A percentile compares a stretch with the other conserved stretches of the same genome.
These are phyloP conservation scores for Pyrenochaeta sp. DNA, from an alignment of 2,329 filamentous ascomycete genomes.

Conservation along the genomic window DNA sequence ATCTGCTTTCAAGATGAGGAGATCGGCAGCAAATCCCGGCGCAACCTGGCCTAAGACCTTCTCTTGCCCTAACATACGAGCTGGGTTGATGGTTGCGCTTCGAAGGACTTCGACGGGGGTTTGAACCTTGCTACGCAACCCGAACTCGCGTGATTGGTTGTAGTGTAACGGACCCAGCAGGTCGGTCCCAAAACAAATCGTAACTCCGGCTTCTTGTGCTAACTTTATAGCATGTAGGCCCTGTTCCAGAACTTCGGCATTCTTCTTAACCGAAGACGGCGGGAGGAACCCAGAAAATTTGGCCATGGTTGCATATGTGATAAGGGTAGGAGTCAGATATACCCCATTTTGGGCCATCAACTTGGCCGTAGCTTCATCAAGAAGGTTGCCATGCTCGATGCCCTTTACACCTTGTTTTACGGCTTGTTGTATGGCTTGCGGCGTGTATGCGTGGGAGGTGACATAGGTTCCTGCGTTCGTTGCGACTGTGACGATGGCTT, in stretches of 20 bases:
- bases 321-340: conserved; percentile 12
- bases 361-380: conserved; percentile 64
- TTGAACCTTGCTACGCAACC: conserved; percentile 2
- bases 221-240: conserved; percentile 42
- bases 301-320: conserved; percentile 7
- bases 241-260: no score
- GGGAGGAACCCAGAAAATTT: no score
- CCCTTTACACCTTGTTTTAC: conserved; percentile 63
- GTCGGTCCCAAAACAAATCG: conserved; percentile 65
- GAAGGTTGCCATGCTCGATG: conserved; percentile 69
- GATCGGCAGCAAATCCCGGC: conserved; percentile 61
- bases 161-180: conserved; percentile 60
- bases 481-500: conserved; percentile 62
- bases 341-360: conserved; percentile 58
- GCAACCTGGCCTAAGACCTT: conserved; percentile 60
- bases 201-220: conserved; percentile 62
- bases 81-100: conserved; percentile 13
- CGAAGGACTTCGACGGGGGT: conserved; percentile 4
- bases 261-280: no score
- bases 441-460: conserved; percentile 50
- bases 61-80: conserved; percentile 49
- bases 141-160: conserved; percentile 54
- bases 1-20: conserved; percentile 62
- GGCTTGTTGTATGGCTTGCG: conserved; percentile 62
- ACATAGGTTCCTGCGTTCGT: conserved; percentile 61